Percentiles rank a stretch among this genome's conserved stretches.
phyloP scores from a whole-genome alignment of 768 basidiomycete genomes.

The Botryobasidium botryosum region DNA sequence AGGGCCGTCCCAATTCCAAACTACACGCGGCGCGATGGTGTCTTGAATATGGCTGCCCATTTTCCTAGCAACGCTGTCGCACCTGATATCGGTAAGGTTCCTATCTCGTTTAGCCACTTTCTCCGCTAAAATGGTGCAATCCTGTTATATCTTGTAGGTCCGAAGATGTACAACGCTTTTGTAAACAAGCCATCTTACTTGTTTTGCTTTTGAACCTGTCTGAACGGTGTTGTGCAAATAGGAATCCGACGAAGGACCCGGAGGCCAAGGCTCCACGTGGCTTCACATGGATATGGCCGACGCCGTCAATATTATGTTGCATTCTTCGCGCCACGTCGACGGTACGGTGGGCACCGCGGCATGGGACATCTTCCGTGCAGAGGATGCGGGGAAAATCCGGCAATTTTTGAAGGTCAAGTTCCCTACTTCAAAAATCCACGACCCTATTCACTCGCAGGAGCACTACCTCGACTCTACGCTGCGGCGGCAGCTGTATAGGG shows the following conservation, averaged over 20 bases:
- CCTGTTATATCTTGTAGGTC: too few species aligned
- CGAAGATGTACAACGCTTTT: constrained; percentile 89
- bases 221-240: too few species aligned
- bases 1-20: constrained; percentile 71
- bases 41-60: constrained; percentile 75
- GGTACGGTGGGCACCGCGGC: constrained; percentile 52
- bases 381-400: constrained; percentile 66
- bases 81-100: constrained; percentile 67
- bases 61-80: constrained; percentile 64
- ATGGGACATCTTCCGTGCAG: constrained; percentile 80
- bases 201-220: too few species aligned
- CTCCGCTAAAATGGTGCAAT: constrained; percentile 13
- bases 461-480: constrained; percentile 63
- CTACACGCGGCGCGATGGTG: constrained; percentile 82
- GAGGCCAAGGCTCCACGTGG: too few species aligned
- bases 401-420: constrained; percentile 52
- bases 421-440: constrained; percentile 24
- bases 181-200: too few species aligned
- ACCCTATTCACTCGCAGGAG: constrained; percentile 84
- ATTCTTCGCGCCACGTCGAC: constrained; percentile 41
- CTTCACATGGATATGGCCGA: constrained; percentile 93
- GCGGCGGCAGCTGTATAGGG: constrained; percentile 47
- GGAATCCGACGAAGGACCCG: too few species aligned
- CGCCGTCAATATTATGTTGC: constrained; percentile 82
- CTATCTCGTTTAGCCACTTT: constrained; percentile 14